These are phyloP conservation scores for Echeveria elegans DNA, from an alignment of 164 flowering plant genomes.

Conservation along the genomic window DNA sequence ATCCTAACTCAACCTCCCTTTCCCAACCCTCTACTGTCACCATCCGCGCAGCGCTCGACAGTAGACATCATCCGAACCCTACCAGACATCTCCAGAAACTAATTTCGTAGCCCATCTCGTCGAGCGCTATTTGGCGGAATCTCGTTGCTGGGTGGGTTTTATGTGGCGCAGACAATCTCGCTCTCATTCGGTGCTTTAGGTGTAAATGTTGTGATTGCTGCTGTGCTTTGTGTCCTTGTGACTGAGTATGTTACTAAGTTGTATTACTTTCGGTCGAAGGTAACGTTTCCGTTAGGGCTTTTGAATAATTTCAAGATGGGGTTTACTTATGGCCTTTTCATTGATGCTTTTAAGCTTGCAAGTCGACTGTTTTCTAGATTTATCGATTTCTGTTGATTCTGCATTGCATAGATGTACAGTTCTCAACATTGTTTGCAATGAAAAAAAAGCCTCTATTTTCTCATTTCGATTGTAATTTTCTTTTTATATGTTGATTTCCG, in stretches of 20 bases:
- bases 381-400: too few species aligned
- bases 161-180: conserved; percentile 91
- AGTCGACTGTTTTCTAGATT: conserved; percentile 23
- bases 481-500: too few species aligned
- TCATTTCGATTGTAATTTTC: too few species aligned
- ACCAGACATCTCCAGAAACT: conserved; percentile 66
- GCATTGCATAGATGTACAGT: too few species aligned
- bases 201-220: conserved; percentile 90
- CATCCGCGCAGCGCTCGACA: conserved; percentile 62
- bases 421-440: too few species aligned
- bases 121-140: conserved; percentile 90
- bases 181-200: conserved; percentile 93
- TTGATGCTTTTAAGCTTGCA: conserved; percentile 93
- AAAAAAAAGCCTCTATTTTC: too few species aligned
- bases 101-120: conserved; percentile 71
- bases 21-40: conserved; percentile 6
- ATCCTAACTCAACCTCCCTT: not conserved
- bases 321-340: conserved; percentile 90
- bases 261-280: conserved; percentile 77
- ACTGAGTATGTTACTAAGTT: conserved; percentile 86
- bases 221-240: conserved; percentile 78
- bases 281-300: conserved; percentile 86
- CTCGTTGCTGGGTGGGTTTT: conserved; percentile 80
- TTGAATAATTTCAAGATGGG: conserved; percentile 96
- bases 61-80: conserved; percentile 60